These are phyloP conservation scores for Vararia minispora DNA, from an alignment of 768 basidiomycete genomes.

Conservation along the genomic window DNA sequence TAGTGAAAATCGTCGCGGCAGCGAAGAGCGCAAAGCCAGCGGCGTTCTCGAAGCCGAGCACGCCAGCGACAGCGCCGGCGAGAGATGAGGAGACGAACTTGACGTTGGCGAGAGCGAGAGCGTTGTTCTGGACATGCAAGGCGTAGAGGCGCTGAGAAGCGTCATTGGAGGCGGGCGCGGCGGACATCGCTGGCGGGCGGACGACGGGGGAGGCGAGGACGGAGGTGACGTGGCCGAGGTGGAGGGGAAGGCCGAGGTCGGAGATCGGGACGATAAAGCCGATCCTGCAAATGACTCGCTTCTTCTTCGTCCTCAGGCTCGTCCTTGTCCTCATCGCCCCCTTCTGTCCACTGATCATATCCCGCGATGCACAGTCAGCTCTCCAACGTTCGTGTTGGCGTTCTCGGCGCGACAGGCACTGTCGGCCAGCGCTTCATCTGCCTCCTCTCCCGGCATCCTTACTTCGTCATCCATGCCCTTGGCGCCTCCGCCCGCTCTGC, in stretches of 20 bases:
- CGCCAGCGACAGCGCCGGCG: slow-evolving; percentile 79
- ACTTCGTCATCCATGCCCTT: slow-evolving; percentile 77
- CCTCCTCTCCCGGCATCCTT: slow-evolving; percentile 80
- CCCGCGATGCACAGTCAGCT: slow-evolving; percentile 2
- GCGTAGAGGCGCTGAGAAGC: slow-evolving; percentile 53
- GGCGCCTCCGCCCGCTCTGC: slow-evolving; percentile 87
- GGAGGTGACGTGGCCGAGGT: too few relatives aligned
- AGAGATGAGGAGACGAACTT: slow-evolving; percentile 81
- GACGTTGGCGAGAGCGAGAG: slow-evolving; percentile 42
- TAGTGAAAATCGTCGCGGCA: slow-evolving; percentile 53
- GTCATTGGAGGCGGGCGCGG: slow-evolving; percentile 31
- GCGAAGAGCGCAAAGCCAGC: slow-evolving; percentile 74
- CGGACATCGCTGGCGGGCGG: slow-evolving; percentile 16
- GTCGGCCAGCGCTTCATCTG: slow-evolving; percentile 94
- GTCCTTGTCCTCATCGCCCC: too few relatives aligned
- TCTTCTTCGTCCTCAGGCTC: background rate
- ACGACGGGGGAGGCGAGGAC: too few relatives aligned
- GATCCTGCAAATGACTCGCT: background rate
- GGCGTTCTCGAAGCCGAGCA: slow-evolving; percentile 81
- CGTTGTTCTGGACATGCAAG: slow-evolving; percentile 58
- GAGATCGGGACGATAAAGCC: background rate
- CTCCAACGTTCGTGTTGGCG: slow-evolving; percentile 43
- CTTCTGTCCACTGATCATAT: too few relatives aligned
- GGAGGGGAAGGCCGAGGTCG: background rate
- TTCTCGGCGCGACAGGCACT: slow-evolving; percentile 86